A percentile compares a stretch with the other conserved stretches of the same genome.
These are phyloP conservation scores for Calonectria multiphialidica DNA, from an alignment of 2,329 filamentous ascomycete species.

Conservation along the genomic window DNA sequence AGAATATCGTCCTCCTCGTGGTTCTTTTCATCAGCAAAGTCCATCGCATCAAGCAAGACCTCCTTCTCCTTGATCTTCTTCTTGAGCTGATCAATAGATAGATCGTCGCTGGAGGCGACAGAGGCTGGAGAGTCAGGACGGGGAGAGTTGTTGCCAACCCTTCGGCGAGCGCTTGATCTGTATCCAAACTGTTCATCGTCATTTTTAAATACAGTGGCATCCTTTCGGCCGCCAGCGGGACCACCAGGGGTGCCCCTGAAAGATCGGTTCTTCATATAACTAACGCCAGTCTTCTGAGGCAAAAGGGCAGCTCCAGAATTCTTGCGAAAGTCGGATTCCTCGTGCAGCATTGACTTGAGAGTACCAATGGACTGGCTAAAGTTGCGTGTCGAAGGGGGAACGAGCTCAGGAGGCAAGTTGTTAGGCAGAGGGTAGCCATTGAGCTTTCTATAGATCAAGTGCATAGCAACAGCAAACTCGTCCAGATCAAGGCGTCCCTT, in stretches of 20 bases:
- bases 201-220: slow-evolving; percentile 96
- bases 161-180: slow-evolving; percentile 90
- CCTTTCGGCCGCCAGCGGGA: slow-evolving; percentile 77
- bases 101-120: slow-evolving; percentile 80
- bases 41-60: slow-evolving; percentile 93
- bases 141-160: slow-evolving; percentile 83
- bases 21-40: slow-evolving; percentile 92
- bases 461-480: slow-evolving; percentile 98
- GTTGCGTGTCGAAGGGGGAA: slow-evolving; percentile 94
- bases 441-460: slow-evolving; percentile 96
- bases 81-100: slow-evolving; percentile 86
- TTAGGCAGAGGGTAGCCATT: slow-evolving; percentile 95
- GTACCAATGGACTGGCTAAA: slow-evolving; percentile 93
- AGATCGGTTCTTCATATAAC: slow-evolving; percentile 95
- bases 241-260: slow-evolving; percentile 77
- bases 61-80: slow-evolving; percentile 97
- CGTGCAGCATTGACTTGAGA: slow-evolving; percentile 88
- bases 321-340: slow-evolving; percentile 92
- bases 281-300: slow-evolving; percentile 97
- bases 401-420: slow-evolving; percentile 88
- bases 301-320: slow-evolving; percentile 89
- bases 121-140: slow-evolving; percentile 82
- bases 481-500: slow-evolving; percentile 95
- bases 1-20: slow-evolving; percentile 92
- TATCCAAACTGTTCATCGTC: slow-evolving; percentile 95